phyloP scores from a whole-genome alignment of 2,329 filamentous ascomycete species.

The Calonectria hongkongensis region DNA sequence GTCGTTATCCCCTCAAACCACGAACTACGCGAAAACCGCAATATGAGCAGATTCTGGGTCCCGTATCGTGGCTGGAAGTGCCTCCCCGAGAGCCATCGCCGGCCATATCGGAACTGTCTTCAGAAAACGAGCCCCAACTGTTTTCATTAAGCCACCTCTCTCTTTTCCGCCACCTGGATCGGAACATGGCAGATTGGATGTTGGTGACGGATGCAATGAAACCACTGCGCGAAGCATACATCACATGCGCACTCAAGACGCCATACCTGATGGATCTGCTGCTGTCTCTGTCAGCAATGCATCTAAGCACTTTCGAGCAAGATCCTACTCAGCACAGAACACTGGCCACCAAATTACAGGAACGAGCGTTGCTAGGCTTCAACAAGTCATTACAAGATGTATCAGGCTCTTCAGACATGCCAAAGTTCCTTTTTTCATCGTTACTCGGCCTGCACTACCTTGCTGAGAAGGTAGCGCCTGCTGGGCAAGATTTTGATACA shows the following conservation, averaged over 20 bases:
- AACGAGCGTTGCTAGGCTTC: constrained; percentile 1
- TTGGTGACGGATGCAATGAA: not conserved
- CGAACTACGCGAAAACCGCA: not conserved
- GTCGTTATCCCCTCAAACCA: not conserved
- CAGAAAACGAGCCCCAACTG: not conserved
- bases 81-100: not conserved
- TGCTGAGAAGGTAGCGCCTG: not conserved
- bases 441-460: not conserved
- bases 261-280: not conserved
- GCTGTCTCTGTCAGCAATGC: constrained; percentile 6
- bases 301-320: not conserved
- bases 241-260: not conserved
- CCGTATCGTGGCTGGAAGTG: not conserved
- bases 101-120: not conserved
- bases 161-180: constrained; percentile 4
- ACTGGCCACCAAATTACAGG: not conserved
- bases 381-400: constrained; percentile 1
- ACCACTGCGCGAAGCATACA: not conserved
- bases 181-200: constrained; percentile 10
- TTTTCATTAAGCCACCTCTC: not conserved
- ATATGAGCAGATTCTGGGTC: not conserved
- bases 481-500: not conserved
- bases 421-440: not conserved
- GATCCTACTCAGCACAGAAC: not conserved
- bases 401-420: not conserved